Evolutionary conservation across 2,329 filamentous ascomycete species (phyloP), one percentile per base, ranked within the genome.

Genomic region (Aspergillus japonicus): DNA sequence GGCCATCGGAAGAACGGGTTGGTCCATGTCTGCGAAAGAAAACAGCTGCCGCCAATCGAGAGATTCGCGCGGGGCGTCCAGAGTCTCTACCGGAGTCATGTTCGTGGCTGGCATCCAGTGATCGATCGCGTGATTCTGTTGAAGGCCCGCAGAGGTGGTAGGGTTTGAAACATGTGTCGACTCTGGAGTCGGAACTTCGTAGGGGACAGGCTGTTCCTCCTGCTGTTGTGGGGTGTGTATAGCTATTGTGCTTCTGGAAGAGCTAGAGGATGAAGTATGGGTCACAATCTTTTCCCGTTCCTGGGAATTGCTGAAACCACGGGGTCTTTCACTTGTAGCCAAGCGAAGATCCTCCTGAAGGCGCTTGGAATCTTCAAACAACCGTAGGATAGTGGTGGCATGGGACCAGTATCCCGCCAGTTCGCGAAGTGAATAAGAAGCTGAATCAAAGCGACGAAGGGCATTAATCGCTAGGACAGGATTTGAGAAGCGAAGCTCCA

Each of bases 401-500:
- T 77, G 76, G 47, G 73, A 70, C 77, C 77, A 80, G 54, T 77
- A 79, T 39, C 75, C 69, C 14, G 77, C 73, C 24, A 79, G 67
- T 54, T 75, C 72, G 47, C 76, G 76, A 23, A 80, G 68, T 10
- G 77, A 79, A 59, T 74, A 71, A 1, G 76, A 69, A 1, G 75
- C 75, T 2, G 77, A 79, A 58, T 79, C 76, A 52, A 78, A 79
- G 19, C 77, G 74, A 39, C 77, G 75, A 50, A 80, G 71, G 16
- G 77, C 77, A 55, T 78, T 79, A 63, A 79, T 79, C 4, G 77
- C 77, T 10, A 80, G 65, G 3, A 80, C 74, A 4, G 77, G 77
- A 50, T 80, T 80, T 2, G 77, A 79, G 58, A 80, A 79, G 23
- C 77, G 76, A 21, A 80, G 71, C 59, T 80, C 77, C 7, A 79